Base-by-base conservation (phyloP, 176 grass and related monocot genomes). In the Juncus inflexus region DNA sequence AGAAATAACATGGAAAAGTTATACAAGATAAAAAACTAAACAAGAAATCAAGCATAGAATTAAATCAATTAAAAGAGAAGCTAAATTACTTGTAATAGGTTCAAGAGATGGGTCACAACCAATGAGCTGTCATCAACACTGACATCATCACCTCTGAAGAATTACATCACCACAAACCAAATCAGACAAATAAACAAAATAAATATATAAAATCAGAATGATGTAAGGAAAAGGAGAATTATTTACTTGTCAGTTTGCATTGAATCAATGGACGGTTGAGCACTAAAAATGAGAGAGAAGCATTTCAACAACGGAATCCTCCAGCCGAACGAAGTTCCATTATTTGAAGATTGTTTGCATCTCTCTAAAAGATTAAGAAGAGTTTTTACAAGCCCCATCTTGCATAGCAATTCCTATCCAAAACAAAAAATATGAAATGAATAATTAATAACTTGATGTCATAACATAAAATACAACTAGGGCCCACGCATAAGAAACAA, bases 231-330 rank as follows among this genome's bases (percentile, higher is more conserved):
- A 47, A 47, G 43, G 43, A 9, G 9, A 47, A 6, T 47, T 47
- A 58, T 45, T 79, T 76, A 92, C 88, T 81, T 75, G 67, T 88
- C 83, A 69, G 52, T 40, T 81, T 64, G 42, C 49, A 38, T 75
- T 60, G 67, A 72, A 55, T 84, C 76, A 55, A 58, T 75, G 12
- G 66, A 76, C 58, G 77, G 61, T 37, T 76, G 64, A 38, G 83
- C 55, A 68, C 63, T 86, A 63, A 89, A 97, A 15, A 86, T 64
- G 55, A 78, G 86, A 72, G 80, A 63, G 58, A 97, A 45, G 70
- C 82, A 86, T 71, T 75, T 89, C 42, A 92, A 80, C 58, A 84
- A 73, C 64, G 85, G 88, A 63, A 97, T 82, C 52, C 72, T 81
- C 80, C 80, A 97, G 75, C 70, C 81, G 62, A 77, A 76, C 47